Base-by-base conservation (phyloP, 208 protist species). In the Vickermania ingenoplastis region DNA sequence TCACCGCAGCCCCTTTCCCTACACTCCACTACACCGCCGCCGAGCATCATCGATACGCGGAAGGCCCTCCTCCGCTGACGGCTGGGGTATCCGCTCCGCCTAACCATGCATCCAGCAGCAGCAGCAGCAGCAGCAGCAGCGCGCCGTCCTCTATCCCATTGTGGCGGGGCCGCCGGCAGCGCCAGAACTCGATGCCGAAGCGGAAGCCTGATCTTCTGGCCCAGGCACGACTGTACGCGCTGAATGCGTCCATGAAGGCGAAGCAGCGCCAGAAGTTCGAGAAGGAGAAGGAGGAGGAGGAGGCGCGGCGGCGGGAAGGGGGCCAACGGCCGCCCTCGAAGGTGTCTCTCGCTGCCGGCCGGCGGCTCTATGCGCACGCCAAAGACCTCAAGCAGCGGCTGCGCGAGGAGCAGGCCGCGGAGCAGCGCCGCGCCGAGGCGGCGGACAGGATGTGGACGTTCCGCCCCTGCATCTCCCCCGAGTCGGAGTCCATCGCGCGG, bases 261-360 rank as follows among this genome's bases (percentile, higher is more conserved):
- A 67, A 73, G 45, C 51, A 69, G 48, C 79, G 81, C 58, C 65
- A 74, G 22, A 87, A 83, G 68, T 84, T 86, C 57, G 64, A 75
- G 31, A 74, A 77, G 50, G 60, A 56, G 22, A 17, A 1, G 26
- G 23, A 24, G 50, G 24, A 26, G 1, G 58, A 62, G 58, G 31
- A 53, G n/a, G 21, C 26, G 51, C 41, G 30, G 21, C 7, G 36
- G 36, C 54, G 31, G 1, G 26, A 31, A 21, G 29, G 23, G 17
- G 23, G 55, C 11, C 50, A 54, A 14, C 57, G 79, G n/a, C 23
- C 50, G 24, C 50, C 21, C 7, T 71, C 79, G 1, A 61, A 73
- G 13, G 63, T 75, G 23, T 67, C 79, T n/a, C 67, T 71, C 22
- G 50, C 60, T 22, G 73, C 78, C 2, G 83, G 87, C 22, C 54